Percentiles rank a stretch among this genome's conserved stretches.
Evolutionary conservation across 1,139 yeast genomes (phyloP).

Genomic region (Scheffersomyces segobiensis): DNA sequence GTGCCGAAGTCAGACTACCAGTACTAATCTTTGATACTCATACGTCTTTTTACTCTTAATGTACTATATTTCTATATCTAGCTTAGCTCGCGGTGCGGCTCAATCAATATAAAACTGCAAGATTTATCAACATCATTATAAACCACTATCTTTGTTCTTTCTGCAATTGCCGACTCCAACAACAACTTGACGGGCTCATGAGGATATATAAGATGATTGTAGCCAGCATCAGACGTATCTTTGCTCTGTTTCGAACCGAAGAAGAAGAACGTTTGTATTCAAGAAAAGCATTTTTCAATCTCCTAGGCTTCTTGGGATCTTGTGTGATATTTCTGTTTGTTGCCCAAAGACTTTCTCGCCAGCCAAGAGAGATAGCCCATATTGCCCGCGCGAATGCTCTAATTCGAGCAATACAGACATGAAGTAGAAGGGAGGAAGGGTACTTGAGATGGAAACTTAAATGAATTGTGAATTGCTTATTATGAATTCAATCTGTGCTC

Average conservation of each 20-base stretch:
- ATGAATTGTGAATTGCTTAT: not conserved
- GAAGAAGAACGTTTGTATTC: constrained; percentile 82
- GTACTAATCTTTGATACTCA: not conserved
- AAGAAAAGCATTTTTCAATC: constrained; percentile 77
- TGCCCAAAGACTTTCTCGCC: constrained; percentile 61
- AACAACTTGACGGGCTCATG: constrained; percentile 1
- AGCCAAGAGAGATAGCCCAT: constrained; percentile 37
- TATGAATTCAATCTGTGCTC: not conserved
- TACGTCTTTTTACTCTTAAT: too few relatives aligned
- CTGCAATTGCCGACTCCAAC: not conserved
- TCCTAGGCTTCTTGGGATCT: constrained; percentile 77
- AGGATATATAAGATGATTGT: constrained; percentile 40
- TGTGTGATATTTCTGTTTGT: constrained; percentile 80
- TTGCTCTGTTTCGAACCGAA: constrained; percentile 80
- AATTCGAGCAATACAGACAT: constrained; percentile 17
- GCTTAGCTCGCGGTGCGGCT: not conserved
- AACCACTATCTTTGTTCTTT: not conserved
- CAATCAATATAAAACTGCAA: not conserved
- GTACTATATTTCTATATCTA: too few relatives aligned
- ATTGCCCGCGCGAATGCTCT: constrained; percentile 31
- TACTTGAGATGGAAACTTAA: too few relatives aligned
- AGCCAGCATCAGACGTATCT: constrained; percentile 72
- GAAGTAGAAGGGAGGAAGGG: not conserved
- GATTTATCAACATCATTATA: not conserved
- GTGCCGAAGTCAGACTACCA: not conserved